phyloP scores from a whole-genome alignment of 257 asterid genomes.

The Nicotiana obtusifolia region DNA sequence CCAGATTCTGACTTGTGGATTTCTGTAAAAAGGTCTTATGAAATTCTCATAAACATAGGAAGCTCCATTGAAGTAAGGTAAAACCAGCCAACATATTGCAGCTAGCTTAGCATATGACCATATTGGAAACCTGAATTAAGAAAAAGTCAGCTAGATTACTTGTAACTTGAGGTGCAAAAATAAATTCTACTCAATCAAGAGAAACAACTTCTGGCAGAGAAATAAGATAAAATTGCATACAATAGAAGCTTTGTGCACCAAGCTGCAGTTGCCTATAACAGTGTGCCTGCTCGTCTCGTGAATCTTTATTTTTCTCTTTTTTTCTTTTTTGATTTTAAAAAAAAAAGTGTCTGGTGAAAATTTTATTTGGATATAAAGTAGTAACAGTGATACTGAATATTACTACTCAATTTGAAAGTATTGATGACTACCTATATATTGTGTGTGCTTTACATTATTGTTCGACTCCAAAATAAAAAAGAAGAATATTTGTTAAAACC shows the following conservation, averaged over 20 bases:
- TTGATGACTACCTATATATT: no score
- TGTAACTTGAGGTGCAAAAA: not conserved
- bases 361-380: no score
- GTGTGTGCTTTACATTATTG: no score
- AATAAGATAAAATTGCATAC: no score
- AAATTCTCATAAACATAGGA: conserved; percentile 68
- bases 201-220: no score
- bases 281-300: not conserved
- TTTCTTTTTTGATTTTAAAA: not conserved
- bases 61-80: conserved; percentile 89
- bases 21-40: conserved; percentile 72
- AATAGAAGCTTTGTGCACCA: no score
- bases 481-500: no score
- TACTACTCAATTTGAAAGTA: no score
- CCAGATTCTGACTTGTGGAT: conserved; percentile 72
- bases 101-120: conserved; percentile 75
- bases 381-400: no score
- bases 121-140: conserved; percentile 57
- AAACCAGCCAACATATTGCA: conserved; percentile 79
- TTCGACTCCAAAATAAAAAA: no score
- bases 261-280: not conserved
- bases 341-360: not conserved
- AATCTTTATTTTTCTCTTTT: not conserved
- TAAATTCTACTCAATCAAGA: no score
- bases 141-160: not conserved